Evolutionary conservation across 345 rosid genomes (phyloP).

Genomic region (Rubroshorea leprosula): DNA sequence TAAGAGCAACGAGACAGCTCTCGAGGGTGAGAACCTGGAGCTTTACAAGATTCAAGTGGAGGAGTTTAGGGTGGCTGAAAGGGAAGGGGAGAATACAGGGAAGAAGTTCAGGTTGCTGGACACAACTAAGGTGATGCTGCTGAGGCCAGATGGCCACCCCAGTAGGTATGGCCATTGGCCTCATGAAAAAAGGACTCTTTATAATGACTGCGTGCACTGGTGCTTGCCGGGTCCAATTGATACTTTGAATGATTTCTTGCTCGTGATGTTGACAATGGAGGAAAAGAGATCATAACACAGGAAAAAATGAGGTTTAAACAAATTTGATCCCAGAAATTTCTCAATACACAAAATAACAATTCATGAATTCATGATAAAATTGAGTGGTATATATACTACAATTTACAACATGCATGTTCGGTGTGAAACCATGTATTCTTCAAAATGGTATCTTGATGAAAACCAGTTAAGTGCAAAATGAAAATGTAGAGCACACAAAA

Average conservation of each 20-base stretch:
- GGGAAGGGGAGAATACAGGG: conserved; percentile 46
- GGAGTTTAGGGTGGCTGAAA: conserved; percentile 56
- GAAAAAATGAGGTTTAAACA: conserved; percentile 9
- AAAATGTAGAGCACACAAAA: conserved; percentile 80
- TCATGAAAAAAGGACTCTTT: conserved; percentile 57
- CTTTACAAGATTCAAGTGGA: conserved; percentile 65
- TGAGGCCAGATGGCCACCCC: conserved; percentile 84
- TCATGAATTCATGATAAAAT: too few relatives aligned
- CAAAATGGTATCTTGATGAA: conserved; percentile 88
- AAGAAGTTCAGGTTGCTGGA: conserved; percentile 54
- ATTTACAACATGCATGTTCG: too few relatives aligned
- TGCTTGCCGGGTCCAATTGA: conserved; percentile 96
- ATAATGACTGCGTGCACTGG: conserved; percentile 92
- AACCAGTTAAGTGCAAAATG: conserved; percentile 64
- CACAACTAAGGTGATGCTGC: conserved; percentile 45
- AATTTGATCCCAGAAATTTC: too few relatives aligned
- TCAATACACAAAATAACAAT: too few relatives aligned
- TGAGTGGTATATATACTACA: too few relatives aligned
- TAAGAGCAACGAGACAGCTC: conserved; percentile 40
- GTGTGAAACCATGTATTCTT: too few relatives aligned
- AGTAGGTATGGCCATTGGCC: conserved; percentile 64
- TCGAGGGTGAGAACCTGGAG: conserved; percentile 44
- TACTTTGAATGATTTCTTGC: conserved; percentile 66
- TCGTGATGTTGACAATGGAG: conserved; percentile 80
- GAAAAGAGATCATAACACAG: conserved; percentile 27